Evolutionary conservation across 345 rosid species (phyloP), one percentile per base, ranked within the genome.

Genomic region (Tarenaya hassleriana): DNA sequence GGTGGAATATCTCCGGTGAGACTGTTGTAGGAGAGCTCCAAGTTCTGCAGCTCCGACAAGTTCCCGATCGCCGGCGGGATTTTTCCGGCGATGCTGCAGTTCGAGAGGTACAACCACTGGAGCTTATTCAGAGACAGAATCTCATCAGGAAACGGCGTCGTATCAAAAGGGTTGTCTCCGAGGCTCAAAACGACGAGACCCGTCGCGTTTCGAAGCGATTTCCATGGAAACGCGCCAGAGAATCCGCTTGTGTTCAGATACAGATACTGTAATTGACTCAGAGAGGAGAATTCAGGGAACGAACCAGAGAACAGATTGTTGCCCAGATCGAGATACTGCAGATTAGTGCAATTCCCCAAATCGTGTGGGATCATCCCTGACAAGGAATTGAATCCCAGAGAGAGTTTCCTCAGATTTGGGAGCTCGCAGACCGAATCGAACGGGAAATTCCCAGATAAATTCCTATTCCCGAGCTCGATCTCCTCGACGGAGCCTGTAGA

Each of bases 191-290:
- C 69, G 48, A 71, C 53, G 21, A 91, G 80, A 12, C 62, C 42
- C 2, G 73, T 62, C 63, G 77, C 69, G 74, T 75, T 80, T 42
- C 38, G 61, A 0, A 87, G 66, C 4, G 95, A 84, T 1, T 63
- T 61, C 96, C 92, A 84, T 0, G 95, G 96, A 46, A 87, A 84
- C 12, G 20, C 50, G 15, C 90, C 90, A 0, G 84, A 67, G 42
- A 84, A 72, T 1, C 84, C 84, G 19, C 82, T 84, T 33, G 8
- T 67, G 67, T 88, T 87, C 32, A 87, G 16, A 57, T 77, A 69
- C 0, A 87, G 69, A 56, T 60, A 73, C 55, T 72, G 75, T 34
- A 91, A 62, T 42, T 76, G 68, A 33, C 7, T 63, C 6, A 91
- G 54, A 50, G 78, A 35, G 0, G 96, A 71, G 44, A 88, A 45